Percentiles rank a stretch among this genome's conserved stretches.
phyloP scores from a whole-genome alignment of 1,139 yeast genomes.

The Trichomonascaceae sp. region DNA sequence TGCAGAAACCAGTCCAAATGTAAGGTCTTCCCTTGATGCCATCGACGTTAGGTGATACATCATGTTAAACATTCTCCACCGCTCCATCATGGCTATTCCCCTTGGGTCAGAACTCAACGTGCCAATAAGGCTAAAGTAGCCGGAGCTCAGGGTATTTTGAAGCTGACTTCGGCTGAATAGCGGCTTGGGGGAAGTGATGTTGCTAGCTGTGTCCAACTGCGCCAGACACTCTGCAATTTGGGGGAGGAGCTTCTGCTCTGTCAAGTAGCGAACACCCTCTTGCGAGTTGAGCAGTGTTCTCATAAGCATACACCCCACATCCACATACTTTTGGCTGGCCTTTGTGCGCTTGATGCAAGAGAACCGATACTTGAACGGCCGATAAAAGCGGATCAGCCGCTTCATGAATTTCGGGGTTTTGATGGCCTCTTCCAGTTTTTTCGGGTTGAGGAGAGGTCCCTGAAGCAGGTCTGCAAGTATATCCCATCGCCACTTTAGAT shows the following conservation, averaged over 20 bases:
- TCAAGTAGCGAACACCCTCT: constrained; percentile 56
- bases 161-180: constrained; percentile 51
- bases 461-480: constrained; percentile 51
- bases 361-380: constrained; percentile 84
- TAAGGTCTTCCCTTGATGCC: constrained; percentile 44
- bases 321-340: constrained; percentile 43
- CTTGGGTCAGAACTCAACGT: constrained; percentile 43
- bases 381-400: constrained; percentile 68
- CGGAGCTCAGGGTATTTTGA: constrained; percentile 52
- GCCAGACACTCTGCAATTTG: constrained; percentile 83
- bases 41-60: constrained; percentile 57
- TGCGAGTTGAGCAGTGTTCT: constrained; percentile 48
- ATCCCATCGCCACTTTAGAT: constrained; percentile 81
- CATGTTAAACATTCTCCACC: constrained; percentile 78
- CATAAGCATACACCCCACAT: constrained; percentile 62
- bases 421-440: constrained; percentile 61
- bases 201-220: constrained; percentile 71
- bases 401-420: constrained; percentile 79
- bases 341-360: constrained; percentile 45
- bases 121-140: constrained; percentile 71
- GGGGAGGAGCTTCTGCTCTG: constrained; percentile 65
- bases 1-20: constrained; percentile 43
- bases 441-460: constrained; percentile 67
- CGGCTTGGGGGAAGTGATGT: constrained; percentile 61
- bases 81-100: constrained; percentile 58